Evolutionary conservation across 768 basidiomycete species (phyloP).

Genomic region (button mushroom (Agaricus bisporus)): DNA sequence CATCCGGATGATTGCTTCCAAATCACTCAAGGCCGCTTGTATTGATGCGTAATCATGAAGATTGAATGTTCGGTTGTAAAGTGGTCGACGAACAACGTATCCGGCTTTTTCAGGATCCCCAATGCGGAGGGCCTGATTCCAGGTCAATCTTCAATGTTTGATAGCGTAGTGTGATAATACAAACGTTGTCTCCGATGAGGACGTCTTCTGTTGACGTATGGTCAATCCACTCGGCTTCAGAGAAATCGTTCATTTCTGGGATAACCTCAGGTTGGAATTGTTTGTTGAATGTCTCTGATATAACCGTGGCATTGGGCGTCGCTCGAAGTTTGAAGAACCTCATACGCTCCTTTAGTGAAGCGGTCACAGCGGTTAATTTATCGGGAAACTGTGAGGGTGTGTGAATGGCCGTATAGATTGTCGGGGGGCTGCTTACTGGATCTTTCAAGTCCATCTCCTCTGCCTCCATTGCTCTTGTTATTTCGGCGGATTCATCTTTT

Average conservation of each 20-base stretch:
- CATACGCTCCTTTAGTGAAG: constrained; percentile 78
- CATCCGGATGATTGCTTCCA: constrained; percentile 60
- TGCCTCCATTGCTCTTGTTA: neutral
- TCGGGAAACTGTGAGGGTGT: constrained; percentile 52
- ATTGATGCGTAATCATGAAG: constrained; percentile 66
- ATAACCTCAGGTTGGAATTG: constrained; percentile 85
- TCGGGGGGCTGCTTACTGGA: constrained; percentile 36
- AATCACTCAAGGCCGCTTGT: constrained; percentile 70
- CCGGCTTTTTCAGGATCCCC: constrained; percentile 62
- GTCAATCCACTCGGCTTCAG: constrained; percentile 79
- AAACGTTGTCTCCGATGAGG: constrained; percentile 68
- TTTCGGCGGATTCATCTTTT: neutral
- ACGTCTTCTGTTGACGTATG: constrained; percentile 40
- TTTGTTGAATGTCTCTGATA: constrained; percentile 75
- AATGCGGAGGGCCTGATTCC: constrained; percentile 56
- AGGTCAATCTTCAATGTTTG: constrained; percentile 2
- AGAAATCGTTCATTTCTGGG: constrained; percentile 77
- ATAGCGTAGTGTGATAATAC: constrained; percentile 2
- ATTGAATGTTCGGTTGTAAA: constrained; percentile 80
- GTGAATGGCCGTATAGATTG: neutral
- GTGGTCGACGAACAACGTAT: constrained; percentile 78
- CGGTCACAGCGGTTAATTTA: constrained; percentile 65
- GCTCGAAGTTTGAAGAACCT: constrained; percentile 78
- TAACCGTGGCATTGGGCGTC: constrained; percentile 61
- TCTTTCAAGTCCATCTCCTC: constrained; percentile 40